Percentiles rank a stretch among this genome's conserved stretches.
These are phyloP conservation scores for Pythium monospermum DNA, from an alignment of 352 stramenopile genomes.

Conservation along the genomic window DNA sequence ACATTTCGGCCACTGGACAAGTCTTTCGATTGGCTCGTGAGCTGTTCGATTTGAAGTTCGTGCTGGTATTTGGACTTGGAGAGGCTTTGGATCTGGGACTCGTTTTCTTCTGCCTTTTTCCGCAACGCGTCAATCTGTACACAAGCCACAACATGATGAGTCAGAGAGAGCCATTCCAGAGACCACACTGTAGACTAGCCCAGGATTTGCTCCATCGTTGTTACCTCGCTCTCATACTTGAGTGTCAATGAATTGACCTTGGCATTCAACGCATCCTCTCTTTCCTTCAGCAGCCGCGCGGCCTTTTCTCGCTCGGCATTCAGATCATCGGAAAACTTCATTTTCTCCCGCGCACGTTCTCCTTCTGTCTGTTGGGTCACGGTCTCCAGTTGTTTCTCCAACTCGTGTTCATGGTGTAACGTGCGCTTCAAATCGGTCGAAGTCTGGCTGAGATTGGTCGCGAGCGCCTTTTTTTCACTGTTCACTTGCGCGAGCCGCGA, in stretches of 20 bases:
- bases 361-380: slow-evolving; percentile 50
- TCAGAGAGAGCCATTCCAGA: not conserved
- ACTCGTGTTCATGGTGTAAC: slow-evolving; percentile 31
- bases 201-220: too few relatives aligned
- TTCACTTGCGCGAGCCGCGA: slow-evolving; percentile 81
- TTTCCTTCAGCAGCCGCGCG: slow-evolving; percentile 38
- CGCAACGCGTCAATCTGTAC: slow-evolving; percentile 49
- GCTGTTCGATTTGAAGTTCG: slow-evolving; percentile 70
- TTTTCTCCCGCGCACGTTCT: slow-evolving; percentile 54
- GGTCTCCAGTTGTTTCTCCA: slow-evolving; percentile 51
- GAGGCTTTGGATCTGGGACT: slow-evolving; percentile 48
- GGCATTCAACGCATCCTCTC: slow-evolving; percentile 56
- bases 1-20: slow-evolving; percentile 37
- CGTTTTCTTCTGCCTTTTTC: slow-evolving; percentile 37
- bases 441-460: slow-evolving; percentile 38
- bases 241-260: slow-evolving; percentile 56
- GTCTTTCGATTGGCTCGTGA: slow-evolving; percentile 57
- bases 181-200: too few relatives aligned
- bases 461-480: slow-evolving; percentile 36
- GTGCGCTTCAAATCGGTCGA: slow-evolving; percentile 35
- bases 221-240: slow-evolving; percentile 68
- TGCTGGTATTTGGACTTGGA: slow-evolving; percentile 76
- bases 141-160: not conserved
- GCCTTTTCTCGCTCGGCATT: slow-evolving; percentile 49
- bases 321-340: slow-evolving; percentile 63